Evolutionary conservation across 2,329 filamentous ascomycete species (phyloP), one percentile per base, ranked within the genome.

Genomic region (Cladophialophora psammophila): DNA sequence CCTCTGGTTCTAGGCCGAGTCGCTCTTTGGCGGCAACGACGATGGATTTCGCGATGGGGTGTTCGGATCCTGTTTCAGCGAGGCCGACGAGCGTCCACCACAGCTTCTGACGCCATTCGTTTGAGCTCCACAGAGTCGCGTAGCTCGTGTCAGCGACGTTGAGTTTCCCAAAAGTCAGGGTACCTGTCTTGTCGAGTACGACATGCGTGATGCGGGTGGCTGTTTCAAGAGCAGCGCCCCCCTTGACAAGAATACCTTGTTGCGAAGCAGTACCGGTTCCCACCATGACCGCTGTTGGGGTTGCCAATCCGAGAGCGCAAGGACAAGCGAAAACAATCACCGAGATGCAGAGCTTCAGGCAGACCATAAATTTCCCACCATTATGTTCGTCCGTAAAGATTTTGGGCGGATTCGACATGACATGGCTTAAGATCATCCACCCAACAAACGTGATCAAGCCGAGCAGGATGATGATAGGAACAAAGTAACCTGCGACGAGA

Each of bases 311-410:
- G n/a, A 99, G 87, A 1, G 95, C 95, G 76, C 95, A 99, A 18
- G 95, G 95, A 76, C 95, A 99, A 4, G 95, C 95, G 78, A 99
- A 97, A 20, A 98, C 95, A 75, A 99, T 96, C 72, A 99, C 95
- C 0, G 95, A 96, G 73, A 99, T 99, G 80, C 95, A 98, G 15
- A 99, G 88, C 82, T 98, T 96, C 70, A 98, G 84, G 77, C 95
- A 99, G 2, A 98, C 92, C 92, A 99, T 97, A 70, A 97, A 83
- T 77, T 92, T 94, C 64, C 95, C 95, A 69, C 95, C 95, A 75
- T 91, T 94, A 53, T 87, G 86, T 66, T 90, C 88, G 67, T 91
- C 85, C 32, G 91, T 81, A 80, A 99, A 99, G 70, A 98, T 94
- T 75, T 89, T 86, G 1, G 95, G 95, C n/a, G 94, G 94, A 75